Base-by-base conservation (phyloP, 768 basidiomycete genomes). In the Mycena chlorophos region DNA sequence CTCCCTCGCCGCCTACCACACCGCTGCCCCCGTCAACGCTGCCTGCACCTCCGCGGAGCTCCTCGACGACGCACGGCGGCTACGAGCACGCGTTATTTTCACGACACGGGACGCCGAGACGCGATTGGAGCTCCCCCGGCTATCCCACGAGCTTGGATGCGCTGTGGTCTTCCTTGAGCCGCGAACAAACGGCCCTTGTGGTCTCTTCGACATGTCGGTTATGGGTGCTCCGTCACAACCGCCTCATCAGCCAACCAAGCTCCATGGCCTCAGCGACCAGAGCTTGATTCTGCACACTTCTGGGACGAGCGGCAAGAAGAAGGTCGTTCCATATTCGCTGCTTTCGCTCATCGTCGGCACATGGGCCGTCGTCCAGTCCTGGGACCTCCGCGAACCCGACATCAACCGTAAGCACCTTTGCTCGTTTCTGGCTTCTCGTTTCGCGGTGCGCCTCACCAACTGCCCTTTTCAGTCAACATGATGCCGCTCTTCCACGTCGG, bases 401-500 rank as follows among this genome's bases (percentile, higher is more conserved):
- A 74, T 82, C n/a, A 82, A 81, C 63, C 68, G 80, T 80, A 61
- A 54, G 75, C 66, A 10, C 29, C 30, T 25, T 51, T 27, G 52
- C 47, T 3, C 12, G 25, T 19, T 26, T 27, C 26, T 48, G n/a
- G n/a, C 16, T 37, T 28, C 37, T 29, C 22, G 14, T 22, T 3
- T 13, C 25, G 22, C 22, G 17, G 34, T 20, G 26, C 26, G 30
- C 27, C 48, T 29, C 17, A 47, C 48, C 16, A 19, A 47, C 4
- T 31, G 25, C 38, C 19, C 3, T 54, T n/a, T n/a, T n/a, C n/a
- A 75, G 75, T 75, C 57, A 75, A 74, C 45, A 72, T 80, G 72
- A 81, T 80, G 84, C 82, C 82, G 39, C 71, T 81, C 22, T 84
- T 83, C 70, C 81, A 83, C 59, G 81, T 84, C 37, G 83, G 83